phyloP scores from a whole-genome alignment of 1,284 basidiomycete species.

The Baeospora myosura region DNA sequence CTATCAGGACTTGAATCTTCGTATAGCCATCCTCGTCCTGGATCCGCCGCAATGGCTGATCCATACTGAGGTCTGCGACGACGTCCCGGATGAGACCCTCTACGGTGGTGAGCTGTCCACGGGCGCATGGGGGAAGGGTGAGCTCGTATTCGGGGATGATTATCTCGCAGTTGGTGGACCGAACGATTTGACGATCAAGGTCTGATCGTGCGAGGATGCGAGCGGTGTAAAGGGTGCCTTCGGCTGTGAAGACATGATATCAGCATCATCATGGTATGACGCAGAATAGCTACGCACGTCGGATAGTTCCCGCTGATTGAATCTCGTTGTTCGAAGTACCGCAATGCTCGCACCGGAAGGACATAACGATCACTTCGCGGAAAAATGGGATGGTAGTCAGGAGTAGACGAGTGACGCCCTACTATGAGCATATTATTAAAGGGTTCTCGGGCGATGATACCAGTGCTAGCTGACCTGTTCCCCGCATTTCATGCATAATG shows the following conservation, averaged over 20 bases:
- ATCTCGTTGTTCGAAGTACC: constrained; percentile 91
- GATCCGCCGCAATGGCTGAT: constrained; percentile 83
- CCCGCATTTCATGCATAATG: constrained; percentile 90
- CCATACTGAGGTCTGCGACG: constrained; percentile 72
- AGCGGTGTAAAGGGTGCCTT: constrained; percentile 73
- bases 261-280: not conserved
- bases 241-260: constrained; percentile 32
- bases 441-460: constrained; percentile 4
- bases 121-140: constrained; percentile 80
- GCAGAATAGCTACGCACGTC: constrained; percentile 47
- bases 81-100: constrained; percentile 90
- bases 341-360: constrained; percentile 93
- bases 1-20: constrained; percentile 76
- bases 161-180: constrained; percentile 80
- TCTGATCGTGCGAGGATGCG: constrained; percentile 73
- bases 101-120: constrained; percentile 92
- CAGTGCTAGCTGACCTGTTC: constrained; percentile 61
- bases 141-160: constrained; percentile 85
- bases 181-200: constrained; percentile 90
- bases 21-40: constrained; percentile 72
- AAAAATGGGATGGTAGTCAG: constrained; percentile 97
- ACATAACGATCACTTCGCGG: constrained; percentile 92
- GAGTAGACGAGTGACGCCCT: constrained; percentile 90
- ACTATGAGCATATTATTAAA: constrained; percentile 19
- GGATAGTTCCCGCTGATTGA: constrained; percentile 84